Conservation (phyloP, 768 basidiomycete species). For the Mycena olivaceomarginata region DNA sequence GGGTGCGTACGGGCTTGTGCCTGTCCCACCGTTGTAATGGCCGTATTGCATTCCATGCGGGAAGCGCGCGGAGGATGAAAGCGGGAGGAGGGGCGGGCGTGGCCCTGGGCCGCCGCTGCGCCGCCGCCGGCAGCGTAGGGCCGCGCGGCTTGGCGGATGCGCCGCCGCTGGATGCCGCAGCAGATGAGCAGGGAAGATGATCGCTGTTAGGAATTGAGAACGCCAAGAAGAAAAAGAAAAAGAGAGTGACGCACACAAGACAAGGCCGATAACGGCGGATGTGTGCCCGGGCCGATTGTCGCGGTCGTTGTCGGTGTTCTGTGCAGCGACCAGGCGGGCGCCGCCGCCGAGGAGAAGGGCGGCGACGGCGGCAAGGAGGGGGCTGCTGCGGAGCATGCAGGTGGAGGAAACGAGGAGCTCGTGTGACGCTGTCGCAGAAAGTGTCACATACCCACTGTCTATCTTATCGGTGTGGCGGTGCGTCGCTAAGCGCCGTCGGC, state of each 20-base stretch:
- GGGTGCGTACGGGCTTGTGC: no score
- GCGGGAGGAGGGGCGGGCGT: background rate
- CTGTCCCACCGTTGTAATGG: no score
- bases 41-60: constrained; percentile 39
- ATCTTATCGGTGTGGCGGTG: no score
- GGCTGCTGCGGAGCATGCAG: background rate
- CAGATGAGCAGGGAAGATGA: constrained; percentile 28
- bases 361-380: background rate
- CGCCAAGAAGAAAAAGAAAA: background rate
- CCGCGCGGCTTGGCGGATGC: background rate
- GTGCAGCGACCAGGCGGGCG: background rate
- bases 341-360: no score
- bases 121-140: no score
- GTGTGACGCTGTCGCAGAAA: background rate
- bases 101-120: no score
- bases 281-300: background rate
- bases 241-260: background rate
- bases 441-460: no score
- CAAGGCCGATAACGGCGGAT: background rate
- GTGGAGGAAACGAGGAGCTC: background rate
- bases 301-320: background rate
- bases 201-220: background rate
- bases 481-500: no score
- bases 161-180: constrained; percentile 36
- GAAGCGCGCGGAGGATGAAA: background rate